Evolutionary conservation across 768 basidiomycete genomes (phyloP), one percentile per base, ranked within the genome.

Genomic region (Neoboletus subvelutipes): DNA sequence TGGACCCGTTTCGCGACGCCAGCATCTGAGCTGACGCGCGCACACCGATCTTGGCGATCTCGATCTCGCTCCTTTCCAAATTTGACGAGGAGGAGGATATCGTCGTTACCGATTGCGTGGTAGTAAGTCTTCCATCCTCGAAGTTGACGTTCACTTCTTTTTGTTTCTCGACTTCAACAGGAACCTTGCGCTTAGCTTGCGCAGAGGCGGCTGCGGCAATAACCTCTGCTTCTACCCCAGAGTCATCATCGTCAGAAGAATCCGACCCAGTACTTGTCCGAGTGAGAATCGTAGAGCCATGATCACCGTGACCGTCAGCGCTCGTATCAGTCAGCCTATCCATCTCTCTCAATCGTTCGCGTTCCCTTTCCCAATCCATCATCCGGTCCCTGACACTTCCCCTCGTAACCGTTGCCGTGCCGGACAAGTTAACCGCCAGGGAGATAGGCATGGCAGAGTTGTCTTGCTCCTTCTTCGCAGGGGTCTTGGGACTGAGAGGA

Each of bases 281-380:
- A 52, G 55, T 64, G 49, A 51, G 65, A 22, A 63, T 52, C 33
- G 61, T 64, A 56, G 64, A 69, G 51, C 63, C 64, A 73, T 71
- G 60, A 64, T 74, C 71, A 74, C 75, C 66, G 56, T 71, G 64
- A 73, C 76, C 41, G 69, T 74, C 65, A 72, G 70, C 57, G 70
- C 77, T 65, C 78, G 80, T 62, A 65, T 89, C 87, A 66, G 84
- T 78, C 64, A 87, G 57, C 56, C 77, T 75, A 57, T 79, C 80
- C 78, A 88, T 85, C 76, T 89, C 87, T 62, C 88, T 78, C 66
- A 90, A 70, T 57, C 87, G 75, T 70, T 85, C 79, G 36, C 81
- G 79, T 69, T 90, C 88, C 41, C 83, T 75, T 67, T 91, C 88
- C 88, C 89, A 91, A 62, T 90, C 88, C 61, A 77, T 77, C 61